Percentiles rank a stretch among this genome's conserved stretches.
Evolutionary conservation across 2,329 filamentous ascomycete genomes (phyloP).

Genomic region (Clarireedia hainanense): DNA sequence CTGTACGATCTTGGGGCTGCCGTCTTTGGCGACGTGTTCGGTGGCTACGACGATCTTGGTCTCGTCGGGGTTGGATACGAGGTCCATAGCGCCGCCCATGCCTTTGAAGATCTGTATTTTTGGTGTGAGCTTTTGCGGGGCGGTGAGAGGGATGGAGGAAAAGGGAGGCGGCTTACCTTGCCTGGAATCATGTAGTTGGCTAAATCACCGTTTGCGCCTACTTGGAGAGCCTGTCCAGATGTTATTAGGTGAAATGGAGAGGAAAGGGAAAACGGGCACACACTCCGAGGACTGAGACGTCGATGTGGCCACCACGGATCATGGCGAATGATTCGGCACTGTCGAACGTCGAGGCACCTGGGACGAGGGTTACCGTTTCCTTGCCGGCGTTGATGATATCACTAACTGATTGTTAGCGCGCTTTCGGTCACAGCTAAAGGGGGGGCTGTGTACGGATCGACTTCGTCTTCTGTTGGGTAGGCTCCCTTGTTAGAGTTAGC

Average conservation of each 20-base stretch:
- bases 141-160: neutral
- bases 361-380: conserved; percentile 72
- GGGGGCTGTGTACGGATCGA: conserved; percentile 46
- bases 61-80: conserved; percentile 60
- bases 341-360: conserved; percentile 70
- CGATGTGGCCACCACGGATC: conserved; percentile 76
- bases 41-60: conserved; percentile 67
- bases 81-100: conserved; percentile 72
- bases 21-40: conserved; percentile 61
- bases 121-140: neutral
- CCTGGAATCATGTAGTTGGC: conserved; percentile 88
- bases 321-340: conserved; percentile 76
- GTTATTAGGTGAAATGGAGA: neutral
- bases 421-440: no score
- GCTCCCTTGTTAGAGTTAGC: conserved; percentile 40
- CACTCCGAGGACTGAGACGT: conserved; percentile 68
- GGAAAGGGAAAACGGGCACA: neutral
- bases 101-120: conserved; percentile 53
- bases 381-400: conserved; percentile 83
- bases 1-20: conserved; percentile 58
- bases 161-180: conserved; percentile 44
- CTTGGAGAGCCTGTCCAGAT: conserved; percentile 42
- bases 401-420: neutral
- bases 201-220: conserved; percentile 67
- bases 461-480: conserved; percentile 63